A percentile compares a stretch with the other conserved stretches of the same genome.
phyloP scores from a whole-genome alignment of 2,329 filamentous ascomycete species.

The Zasmidium citrigriseum region DNA sequence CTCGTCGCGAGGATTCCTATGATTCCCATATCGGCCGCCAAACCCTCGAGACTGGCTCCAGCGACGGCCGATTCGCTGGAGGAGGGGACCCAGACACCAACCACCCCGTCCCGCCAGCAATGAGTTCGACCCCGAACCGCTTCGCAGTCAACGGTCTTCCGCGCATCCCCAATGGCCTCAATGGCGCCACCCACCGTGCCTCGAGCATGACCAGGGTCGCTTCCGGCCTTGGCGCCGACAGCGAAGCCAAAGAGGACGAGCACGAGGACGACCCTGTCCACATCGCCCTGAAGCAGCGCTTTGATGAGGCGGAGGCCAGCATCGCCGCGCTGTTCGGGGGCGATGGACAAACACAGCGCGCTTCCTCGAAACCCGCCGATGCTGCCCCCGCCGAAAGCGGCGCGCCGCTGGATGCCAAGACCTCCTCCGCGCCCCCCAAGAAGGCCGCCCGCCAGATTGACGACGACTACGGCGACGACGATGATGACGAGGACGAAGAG shows the following conservation, averaged over 20 bases:
- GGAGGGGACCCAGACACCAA: conserved; percentile 14
- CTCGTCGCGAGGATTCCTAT: conserved; percentile 11
- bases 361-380: conserved; percentile 16
- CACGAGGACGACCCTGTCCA: conserved; percentile 50
- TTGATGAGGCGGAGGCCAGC: conserved; percentile 73
- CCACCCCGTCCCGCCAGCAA: conserved; percentile 22
- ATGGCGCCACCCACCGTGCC: conserved; percentile 41
- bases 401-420: conserved; percentile 43
- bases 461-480: conserved; percentile 84
- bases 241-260: conserved; percentile 38
- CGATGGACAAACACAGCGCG: conserved; percentile 35
- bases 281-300: conserved; percentile 72
- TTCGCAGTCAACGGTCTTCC: conserved; percentile 34
- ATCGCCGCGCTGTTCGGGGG: conserved; percentile 73
- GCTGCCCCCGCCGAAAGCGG: conserved; percentile 13
- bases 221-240: conserved; percentile 35
- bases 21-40: conserved; percentile 15
- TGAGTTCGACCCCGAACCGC: conserved; percentile 42
- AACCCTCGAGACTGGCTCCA: conserved; percentile 8
- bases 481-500: conserved; percentile 59
- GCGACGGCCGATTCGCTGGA: conserved; percentile 17
- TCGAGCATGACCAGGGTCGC: conserved; percentile 48
- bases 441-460: conserved; percentile 76
- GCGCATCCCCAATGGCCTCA: conserved; percentile 37
- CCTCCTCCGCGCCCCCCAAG: conserved; percentile 60